Evolutionary conservation across 2,329 filamentous ascomycete genomes (phyloP), one percentile per base, ranked within the genome.

Genomic region (Phoma sp.): DNA sequence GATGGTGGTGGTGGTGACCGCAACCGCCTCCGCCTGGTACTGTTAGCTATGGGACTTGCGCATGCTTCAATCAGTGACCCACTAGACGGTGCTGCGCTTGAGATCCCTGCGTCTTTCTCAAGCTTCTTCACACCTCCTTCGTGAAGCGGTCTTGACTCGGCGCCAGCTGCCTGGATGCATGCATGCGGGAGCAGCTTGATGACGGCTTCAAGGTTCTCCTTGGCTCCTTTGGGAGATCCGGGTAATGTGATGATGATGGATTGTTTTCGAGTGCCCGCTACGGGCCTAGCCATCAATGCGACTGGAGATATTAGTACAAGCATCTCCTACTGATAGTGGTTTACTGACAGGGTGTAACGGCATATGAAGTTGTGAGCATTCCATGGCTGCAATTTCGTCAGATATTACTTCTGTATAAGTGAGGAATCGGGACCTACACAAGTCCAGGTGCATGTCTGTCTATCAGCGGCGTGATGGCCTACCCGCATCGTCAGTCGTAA

Each of bases 261-360:
- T 56, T 86, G 86, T 58, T 93, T 88, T 29, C 95, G 83, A 2
- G 96, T 87, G 3, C 95, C 95, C 22, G 95, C 95, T 10, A 96
- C 90, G 4, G 95, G 95, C 40, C 95, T 86, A 46, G 95, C 90
- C 95, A 99, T 99, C 79, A 96, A 88, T 39, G 95, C 95, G 77
- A 99, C 92, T 96, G 33, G 61, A 41, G 66, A 46, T 7, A 7
- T 74, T 38, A 71, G 65, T 36, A 45, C 24, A n/a, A 49, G 7
- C 18, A 23, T 30, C 46, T 18, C 27, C 25, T n/a, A 22, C 14
- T n/a, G 13, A 30, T n/a, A n/a, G n/a, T 11, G 7, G 38, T 36
- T 59, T 47, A 77, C 89, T 79, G 79, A 96, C 92, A 99, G 41
- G 93, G 93, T 2, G 95, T 99, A 30, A 98, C 86, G 38, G 85